phyloP scores from a whole-genome alignment of 805 yeast genomes.

The Sugiyamaella americana region DNA sequence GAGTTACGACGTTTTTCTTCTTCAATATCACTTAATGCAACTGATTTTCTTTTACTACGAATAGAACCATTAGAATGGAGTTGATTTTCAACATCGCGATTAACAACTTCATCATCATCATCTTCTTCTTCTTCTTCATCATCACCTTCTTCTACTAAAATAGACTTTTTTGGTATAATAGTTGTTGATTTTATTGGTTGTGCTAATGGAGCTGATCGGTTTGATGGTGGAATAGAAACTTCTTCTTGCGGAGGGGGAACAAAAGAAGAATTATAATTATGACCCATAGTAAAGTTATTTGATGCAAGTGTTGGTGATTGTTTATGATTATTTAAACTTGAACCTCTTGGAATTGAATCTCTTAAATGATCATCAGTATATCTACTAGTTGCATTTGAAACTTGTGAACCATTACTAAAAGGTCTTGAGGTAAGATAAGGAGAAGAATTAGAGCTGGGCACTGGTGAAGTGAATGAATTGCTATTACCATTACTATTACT shows the following conservation, averaged over 20 bases:
- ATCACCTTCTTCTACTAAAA: conserved; percentile 82
- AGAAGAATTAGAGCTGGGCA: not conserved
- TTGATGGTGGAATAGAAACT: conserved; percentile 9
- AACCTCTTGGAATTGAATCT: conserved; percentile 4
- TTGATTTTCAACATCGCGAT: not conserved
- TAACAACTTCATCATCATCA: conserved; percentile 2
- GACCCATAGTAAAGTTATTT: not conserved
- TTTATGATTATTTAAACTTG: not conserved
- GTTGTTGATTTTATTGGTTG: conserved; percentile 29
- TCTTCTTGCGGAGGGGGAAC: conserved; percentile 8
- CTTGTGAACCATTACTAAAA: not conserved
- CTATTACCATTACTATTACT: not conserved
- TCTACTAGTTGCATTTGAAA: conserved; percentile 9
- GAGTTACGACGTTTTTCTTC: not conserved
- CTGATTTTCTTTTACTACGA: not conserved
- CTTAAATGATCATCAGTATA: conserved; percentile 9
- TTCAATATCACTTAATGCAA: conserved; percentile 1
- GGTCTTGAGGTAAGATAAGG: not conserved
- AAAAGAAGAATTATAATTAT: not conserved
- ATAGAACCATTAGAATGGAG: not conserved
- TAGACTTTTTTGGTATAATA: conserved; percentile 79
- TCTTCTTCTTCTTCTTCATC: conserved; percentile 51
- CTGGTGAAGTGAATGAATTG: not conserved
- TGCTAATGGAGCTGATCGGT: conserved; percentile 8
- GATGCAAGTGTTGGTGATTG: not conserved